Conservation (phyloP, 805 yeast genomes). For the Yarrowia sp. region DNA sequence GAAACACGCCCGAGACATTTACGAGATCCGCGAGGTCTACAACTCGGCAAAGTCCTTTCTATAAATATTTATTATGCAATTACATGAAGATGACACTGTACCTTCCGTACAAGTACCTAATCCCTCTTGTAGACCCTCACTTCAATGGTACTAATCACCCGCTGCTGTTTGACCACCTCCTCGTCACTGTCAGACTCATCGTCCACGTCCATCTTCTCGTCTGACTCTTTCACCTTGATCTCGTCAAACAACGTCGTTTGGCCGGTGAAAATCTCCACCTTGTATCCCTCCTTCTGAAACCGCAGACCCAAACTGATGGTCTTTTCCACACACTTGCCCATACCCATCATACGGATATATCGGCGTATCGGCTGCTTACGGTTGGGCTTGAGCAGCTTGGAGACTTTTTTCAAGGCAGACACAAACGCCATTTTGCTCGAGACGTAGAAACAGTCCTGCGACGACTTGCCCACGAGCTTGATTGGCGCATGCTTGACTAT, state of each 20-base stretch:
- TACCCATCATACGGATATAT: constrained; percentile 68
- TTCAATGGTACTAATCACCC: constrained; percentile 56
- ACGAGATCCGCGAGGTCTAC: constrained; percentile 56
- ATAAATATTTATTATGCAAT: constrained; percentile 19
- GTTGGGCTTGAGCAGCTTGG: constrained; percentile 58
- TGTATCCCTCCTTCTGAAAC: constrained; percentile 60
- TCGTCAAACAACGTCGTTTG: constrained; percentile 78
- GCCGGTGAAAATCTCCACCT: constrained; percentile 67
- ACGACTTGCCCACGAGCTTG: constrained; percentile 19
- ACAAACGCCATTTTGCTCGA: constrained; percentile 74
- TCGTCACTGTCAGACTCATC: constrained; percentile 40
- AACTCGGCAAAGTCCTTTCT: constrained; percentile 27
- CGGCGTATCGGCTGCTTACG: constrained; percentile 52
- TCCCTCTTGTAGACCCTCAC: constrained; percentile 49
- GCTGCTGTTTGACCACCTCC: constrained; percentile 48
- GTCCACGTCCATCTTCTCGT: constrained; percentile 15
- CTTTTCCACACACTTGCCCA: constrained; percentile 76
- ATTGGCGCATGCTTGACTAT: constrained; percentile 38
- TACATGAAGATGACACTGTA: no score
- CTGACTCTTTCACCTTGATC: constrained; percentile 46
- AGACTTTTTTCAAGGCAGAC: constrained; percentile 71
- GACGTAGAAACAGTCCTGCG: constrained; percentile 54
- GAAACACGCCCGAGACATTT: constrained; percentile 55
- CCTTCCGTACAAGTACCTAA: no score
- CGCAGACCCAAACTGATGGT: constrained; percentile 67